Base-by-base conservation (phyloP, 129 eudicot genomes). In the Flaveria bidentis region DNA sequence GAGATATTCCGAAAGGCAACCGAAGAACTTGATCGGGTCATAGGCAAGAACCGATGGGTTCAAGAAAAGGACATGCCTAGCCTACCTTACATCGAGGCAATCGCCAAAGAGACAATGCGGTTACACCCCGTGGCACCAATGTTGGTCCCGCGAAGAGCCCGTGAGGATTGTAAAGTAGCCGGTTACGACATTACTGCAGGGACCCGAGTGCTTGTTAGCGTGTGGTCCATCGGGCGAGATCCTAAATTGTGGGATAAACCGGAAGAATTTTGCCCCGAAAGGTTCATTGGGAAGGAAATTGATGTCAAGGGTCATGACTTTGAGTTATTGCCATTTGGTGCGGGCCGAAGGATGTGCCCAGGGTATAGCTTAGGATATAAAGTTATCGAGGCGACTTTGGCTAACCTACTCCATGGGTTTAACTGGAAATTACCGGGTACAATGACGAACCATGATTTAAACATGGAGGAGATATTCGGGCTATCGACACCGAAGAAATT, bases 391-490 rank as follows among this genome's bases (percentile, higher is more conserved):
- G 58, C 85, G 22, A 84, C 83, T 15, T 49, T 87, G 83, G 91
- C 88, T n/a, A 84, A 87, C 69, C 61, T 87, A 39, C 45, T 87
- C n/a, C 91, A 87, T 30, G 91, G 88, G 33, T 87, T 82, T 53
- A 36, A 55, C 9, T 87, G 88, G 91, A 87, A 80, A 33, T 60
- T 87, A 63, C 85, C 88, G 1, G 25, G 49, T 16, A 28, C 71
- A 13, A 69, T 82, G 81, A 83, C 64, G 7, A 49, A 44, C 9
- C 71, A 80, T 9, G 87, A 82, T n/a, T 18, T 87, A 51, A 75
- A 87, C 12, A 87, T 87, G 88, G 87, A 85, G 47, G 91, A 87
- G 71, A 82, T 82, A 23, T 87, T 84, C 30, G 87, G 91, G 42
- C 69, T 87, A 30, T 87, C 91, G 12, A 85, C 84, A 16, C 87